Percentiles rank a stretch among this genome's conserved stretches.
These are phyloP conservation scores for Hypericum perforatum DNA, from an alignment of 345 rosid genomes.

Conservation along the genomic window DNA sequence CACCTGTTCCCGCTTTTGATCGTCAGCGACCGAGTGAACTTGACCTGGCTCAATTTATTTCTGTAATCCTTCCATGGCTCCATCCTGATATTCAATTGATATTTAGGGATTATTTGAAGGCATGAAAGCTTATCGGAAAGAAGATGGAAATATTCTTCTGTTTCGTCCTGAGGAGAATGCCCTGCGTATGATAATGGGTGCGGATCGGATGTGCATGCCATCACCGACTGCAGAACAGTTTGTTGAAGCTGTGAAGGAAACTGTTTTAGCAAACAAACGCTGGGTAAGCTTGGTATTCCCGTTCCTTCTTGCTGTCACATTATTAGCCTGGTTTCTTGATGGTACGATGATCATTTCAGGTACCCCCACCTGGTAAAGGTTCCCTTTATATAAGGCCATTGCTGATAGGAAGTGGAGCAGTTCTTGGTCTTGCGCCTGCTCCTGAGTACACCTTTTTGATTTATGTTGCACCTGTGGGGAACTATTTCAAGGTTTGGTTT, in stretches of 20 bases:
- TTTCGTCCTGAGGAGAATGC: conserved; percentile 97
- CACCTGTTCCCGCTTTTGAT: too few species aligned
- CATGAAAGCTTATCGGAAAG: conserved; percentile 78
- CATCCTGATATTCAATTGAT: too few species aligned
- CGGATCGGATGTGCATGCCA: conserved; percentile 96
- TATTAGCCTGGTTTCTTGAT: conserved; percentile 7
- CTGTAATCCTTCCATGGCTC: neutral
- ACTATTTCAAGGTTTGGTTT: conserved; percentile 76
- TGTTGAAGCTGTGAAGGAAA: conserved; percentile 74
- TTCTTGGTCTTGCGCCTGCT: conserved; percentile 96
- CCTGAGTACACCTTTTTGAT: conserved; percentile 88
- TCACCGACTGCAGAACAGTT: conserved; percentile 77
- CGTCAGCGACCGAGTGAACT: neutral
- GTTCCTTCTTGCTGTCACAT: neutral
- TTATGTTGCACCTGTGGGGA: conserved; percentile 92
- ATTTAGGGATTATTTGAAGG: conserved; percentile 57
- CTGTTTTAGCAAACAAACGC: conserved; percentile 85
- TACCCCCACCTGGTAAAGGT: conserved; percentile 93
- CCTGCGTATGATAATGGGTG: conserved; percentile 66
- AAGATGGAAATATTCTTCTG: conserved; percentile 57
- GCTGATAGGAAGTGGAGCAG: conserved; percentile 94
- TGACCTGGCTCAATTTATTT: neutral
- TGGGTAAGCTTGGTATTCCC: conserved; percentile 45
- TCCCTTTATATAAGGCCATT: conserved; percentile 83
- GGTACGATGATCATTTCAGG: conserved; percentile 29